Base-by-base conservation (phyloP, 148 eudicot species). In the Rheum nobile region DNA sequence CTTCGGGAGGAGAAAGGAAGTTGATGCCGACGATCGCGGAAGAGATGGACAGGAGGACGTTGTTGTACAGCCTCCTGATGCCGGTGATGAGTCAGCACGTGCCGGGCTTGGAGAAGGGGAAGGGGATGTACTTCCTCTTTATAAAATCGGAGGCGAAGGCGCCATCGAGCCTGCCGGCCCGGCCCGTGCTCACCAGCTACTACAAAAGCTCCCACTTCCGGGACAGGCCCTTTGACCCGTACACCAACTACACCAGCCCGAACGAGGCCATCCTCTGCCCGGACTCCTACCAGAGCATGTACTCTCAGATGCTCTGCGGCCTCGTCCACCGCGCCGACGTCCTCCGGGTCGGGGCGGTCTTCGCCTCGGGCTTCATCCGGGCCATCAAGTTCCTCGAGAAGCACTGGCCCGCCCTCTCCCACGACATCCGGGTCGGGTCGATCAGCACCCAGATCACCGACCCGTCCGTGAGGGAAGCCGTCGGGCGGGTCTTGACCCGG, bases 1-100 rank as follows among this genome's bases (percentile, higher is more conserved):
- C 96, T 21, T 90, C 96, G 32, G 91, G 91, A 52, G 96, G 96
- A 28, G 91, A 90, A 61, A 83, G 96, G n/a, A 90, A 90, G 42
- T 71, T 90, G 82, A 90, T 90, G 91, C 96, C 96, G 12, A 86
- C 91, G 43, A 88, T 85, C 46, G 91, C 88, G 47, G 96, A 90
- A 39, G 96, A 90, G 70, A 78, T 90, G 13, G 83, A 76, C 80
- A 82, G 96, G 52, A 82, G 96, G 71, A 81, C 87, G 17, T 76
- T 80, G 79, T 61, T 88, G 11, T 88, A 88, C 74, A 85, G 96
- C 76, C 81, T 90, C 19, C 65, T 88, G 12, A 88, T 88, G 91
- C 91, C 96, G n/a, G 91, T 90, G 22, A 90, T 90, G 91, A 85
- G 82, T 80, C 96, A 88, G 63, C 86, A 77, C 69, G 87, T 88